Conservation (phyloP, 2,329 filamentous ascomycete species). For the Alternaria atra region DNA sequence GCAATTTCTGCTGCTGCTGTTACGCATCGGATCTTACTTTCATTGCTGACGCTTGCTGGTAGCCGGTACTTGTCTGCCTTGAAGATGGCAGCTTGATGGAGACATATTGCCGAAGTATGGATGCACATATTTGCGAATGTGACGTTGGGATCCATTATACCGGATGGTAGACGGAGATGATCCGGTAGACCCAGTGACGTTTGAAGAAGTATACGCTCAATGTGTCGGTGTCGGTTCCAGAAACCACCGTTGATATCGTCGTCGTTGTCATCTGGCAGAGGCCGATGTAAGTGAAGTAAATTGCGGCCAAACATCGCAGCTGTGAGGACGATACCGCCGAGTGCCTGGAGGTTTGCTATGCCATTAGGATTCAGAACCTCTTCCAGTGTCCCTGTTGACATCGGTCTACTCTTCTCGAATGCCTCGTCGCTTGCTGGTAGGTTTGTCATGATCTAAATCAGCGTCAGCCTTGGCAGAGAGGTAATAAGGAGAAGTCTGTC, state of each 20-base stretch:
- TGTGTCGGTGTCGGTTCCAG: conserved; percentile 89
- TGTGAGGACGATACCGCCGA: conserved; percentile 82
- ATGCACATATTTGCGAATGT: conserved; percentile 97
- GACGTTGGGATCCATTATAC: conserved; percentile 80
- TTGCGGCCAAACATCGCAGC: conserved; percentile 92
- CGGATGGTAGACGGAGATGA: conserved; percentile 79
- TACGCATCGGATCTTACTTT: conserved; percentile 93
- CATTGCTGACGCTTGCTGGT: conserved; percentile 77
- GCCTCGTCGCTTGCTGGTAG: conserved; percentile 85
- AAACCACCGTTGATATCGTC: conserved; percentile 91
- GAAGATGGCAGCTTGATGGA: conserved; percentile 98
- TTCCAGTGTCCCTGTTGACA: conserved; percentile 73
- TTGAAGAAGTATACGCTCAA: conserved; percentile 91
- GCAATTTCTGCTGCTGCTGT: conserved; percentile 93
- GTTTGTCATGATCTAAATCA: conserved; percentile 74
- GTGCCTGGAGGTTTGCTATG: conserved; percentile 77
- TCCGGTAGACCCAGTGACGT: conserved; percentile 84
- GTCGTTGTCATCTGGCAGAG: conserved; percentile 81
- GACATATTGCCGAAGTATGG: conserved; percentile 92
- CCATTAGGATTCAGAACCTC: conserved; percentile 76
- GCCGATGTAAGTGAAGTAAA: conserved; percentile 87
- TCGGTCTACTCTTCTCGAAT: conserved; percentile 80
- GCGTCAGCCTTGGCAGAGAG: conserved; percentile 16
- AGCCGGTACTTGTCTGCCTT: conserved; percentile 91
- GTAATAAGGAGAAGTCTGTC: not conserved